Evolutionary conservation across 495 filamentous ascomycete species (phyloP).

Genomic region (Thozetella sp.): DNA sequence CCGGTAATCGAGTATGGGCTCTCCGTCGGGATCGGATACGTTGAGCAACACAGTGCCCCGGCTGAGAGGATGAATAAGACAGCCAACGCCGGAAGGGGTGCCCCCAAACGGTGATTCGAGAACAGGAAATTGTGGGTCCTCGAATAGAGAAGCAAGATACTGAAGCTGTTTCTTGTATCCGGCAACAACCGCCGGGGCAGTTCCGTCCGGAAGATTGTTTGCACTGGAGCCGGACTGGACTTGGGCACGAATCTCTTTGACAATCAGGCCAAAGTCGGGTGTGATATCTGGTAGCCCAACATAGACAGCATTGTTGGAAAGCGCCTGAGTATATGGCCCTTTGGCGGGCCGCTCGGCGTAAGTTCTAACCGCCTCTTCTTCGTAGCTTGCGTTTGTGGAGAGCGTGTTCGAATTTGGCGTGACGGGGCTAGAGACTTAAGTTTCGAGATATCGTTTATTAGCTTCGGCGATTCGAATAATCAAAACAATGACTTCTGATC

Average conservation of each 20-base stretch:
- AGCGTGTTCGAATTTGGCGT: neutral
- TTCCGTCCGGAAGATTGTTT: slow-evolving; percentile 8
- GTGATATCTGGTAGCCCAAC: slow-evolving; percentile 17
- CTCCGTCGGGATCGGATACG: slow-evolving; percentile 24
- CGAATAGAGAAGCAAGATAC: slow-evolving; percentile 10
- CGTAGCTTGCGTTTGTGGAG: slow-evolving; percentile 12
- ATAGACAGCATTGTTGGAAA: slow-evolving; percentile 22
- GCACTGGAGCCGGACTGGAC: slow-evolving; percentile 2
- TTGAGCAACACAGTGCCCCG: slow-evolving; percentile 29
- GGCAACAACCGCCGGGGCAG: slow-evolving; percentile 8
- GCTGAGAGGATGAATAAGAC: slow-evolving; percentile 34
- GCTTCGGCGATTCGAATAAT: no score
- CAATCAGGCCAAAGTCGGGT: slow-evolving; percentile 8
- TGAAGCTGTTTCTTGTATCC: slow-evolving; percentile 23
- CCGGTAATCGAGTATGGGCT: slow-evolving; percentile 28
- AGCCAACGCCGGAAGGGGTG: slow-evolving; percentile 10
- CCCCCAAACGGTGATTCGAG: slow-evolving; percentile 26
- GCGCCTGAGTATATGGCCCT: slow-evolving; percentile 22
- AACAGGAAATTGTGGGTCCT: slow-evolving; percentile 14
- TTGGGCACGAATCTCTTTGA: slow-evolving; percentile 8
- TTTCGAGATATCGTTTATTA: no score
- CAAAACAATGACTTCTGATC: no score
- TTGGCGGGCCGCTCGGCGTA: slow-evolving; percentile 18
- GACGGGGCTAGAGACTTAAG: neutral
- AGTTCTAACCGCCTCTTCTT: slow-evolving; percentile 11